These are phyloP conservation scores for Cystofilobasidium macerans DNA, from an alignment of 768 basidiomycete species.

Conservation along the genomic window DNA sequence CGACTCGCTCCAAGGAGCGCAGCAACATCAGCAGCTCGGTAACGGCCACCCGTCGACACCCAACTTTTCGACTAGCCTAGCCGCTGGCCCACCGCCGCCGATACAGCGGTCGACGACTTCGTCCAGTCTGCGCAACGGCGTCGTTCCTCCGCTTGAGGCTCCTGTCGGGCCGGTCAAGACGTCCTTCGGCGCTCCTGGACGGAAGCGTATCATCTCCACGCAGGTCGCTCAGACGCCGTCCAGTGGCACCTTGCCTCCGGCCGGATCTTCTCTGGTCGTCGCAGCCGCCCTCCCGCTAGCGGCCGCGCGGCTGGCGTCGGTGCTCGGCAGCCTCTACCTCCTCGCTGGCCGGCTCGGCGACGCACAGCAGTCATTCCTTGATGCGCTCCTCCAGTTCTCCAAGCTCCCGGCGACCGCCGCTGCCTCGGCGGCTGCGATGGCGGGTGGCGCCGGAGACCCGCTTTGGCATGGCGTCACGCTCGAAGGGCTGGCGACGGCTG, in stretches of 20 bases:
- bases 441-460: conserved; percentile 46
- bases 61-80: not conserved
- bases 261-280: not conserved
- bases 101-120: conserved; percentile 14
- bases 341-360: conserved; percentile 77
- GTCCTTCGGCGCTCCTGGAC: conserved; percentile 12
- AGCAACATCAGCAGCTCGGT: conserved; percentile 4
- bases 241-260: not conserved
- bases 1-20: conserved; percentile 29
- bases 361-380: conserved; percentile 73
- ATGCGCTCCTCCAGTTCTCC: conserved; percentile 60
- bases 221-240: not conserved
- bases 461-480: conserved; percentile 82
- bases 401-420: conserved; percentile 5
- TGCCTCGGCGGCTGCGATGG: no score
- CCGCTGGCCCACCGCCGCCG: not conserved
- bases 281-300: conserved; percentile 47
- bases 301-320: conserved; percentile 71
- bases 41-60: conserved; percentile 7
- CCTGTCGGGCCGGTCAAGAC: conserved; percentile 11
- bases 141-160: not conserved
- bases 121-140: not conserved
- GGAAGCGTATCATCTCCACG: conserved; percentile 12
- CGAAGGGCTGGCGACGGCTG: conserved; percentile 71
- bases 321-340: conserved; percentile 77